phyloP scores from a whole-genome alignment of 306 rosid species.

The Clitoria ternatea region DNA sequence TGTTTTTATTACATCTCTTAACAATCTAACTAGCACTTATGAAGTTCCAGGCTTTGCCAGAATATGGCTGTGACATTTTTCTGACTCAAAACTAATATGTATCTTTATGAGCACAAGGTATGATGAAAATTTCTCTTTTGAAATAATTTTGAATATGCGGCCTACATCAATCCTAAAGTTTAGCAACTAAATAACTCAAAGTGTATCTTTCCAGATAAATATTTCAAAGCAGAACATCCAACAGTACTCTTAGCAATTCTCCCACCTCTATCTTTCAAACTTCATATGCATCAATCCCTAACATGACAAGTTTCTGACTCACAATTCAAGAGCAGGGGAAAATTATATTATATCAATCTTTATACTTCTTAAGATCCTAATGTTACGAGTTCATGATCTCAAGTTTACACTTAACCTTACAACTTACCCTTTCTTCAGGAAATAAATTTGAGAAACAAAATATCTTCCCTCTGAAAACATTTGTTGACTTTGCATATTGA shows the following conservation, averaged over 20 bases:
- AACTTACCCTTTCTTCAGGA: conserved; percentile 81
- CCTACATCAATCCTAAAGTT: conserved; percentile 2
- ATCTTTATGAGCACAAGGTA: not conserved
- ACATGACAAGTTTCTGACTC: conserved; percentile 5
- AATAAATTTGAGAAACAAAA: conserved; percentile 72
- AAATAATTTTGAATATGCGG: not conserved
- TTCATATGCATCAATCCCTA: not conserved
- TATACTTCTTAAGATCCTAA: conserved; percentile 10
- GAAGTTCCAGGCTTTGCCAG: conserved; percentile 1
- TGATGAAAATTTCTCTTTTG: not conserved
- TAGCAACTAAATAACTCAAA: not conserved
- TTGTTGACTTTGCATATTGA: conserved; percentile 46
- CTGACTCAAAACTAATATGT: not conserved
- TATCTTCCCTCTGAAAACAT: conserved; percentile 56
- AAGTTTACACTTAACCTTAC: no score
- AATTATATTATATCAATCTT: not conserved
- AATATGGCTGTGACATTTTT: not conserved
- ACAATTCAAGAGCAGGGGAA: not conserved
- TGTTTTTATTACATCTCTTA: not conserved
- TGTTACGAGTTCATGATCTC: no score
- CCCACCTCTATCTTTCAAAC: conserved; percentile 5
- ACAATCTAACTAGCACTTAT: no score
- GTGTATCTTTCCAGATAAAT: not conserved
- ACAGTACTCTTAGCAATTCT: not conserved
- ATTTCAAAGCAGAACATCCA: not conserved